phyloP scores from a whole-genome alignment of 2,329 filamentous ascomycete genomes.

The Epichloe coenophiala region DNA sequence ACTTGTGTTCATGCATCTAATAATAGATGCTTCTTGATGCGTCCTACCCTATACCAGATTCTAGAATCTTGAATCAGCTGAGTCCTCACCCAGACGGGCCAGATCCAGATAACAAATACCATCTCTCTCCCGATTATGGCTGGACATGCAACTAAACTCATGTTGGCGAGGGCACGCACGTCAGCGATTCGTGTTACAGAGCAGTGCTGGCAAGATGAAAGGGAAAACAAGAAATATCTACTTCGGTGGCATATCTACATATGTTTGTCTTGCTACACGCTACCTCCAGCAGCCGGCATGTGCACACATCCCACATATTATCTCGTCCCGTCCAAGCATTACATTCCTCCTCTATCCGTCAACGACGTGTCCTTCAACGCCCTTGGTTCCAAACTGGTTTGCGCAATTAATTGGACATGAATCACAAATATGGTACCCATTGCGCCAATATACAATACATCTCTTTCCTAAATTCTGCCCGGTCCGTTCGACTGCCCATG shows the following conservation, averaged over 20 bases:
- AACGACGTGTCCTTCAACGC: background rate
- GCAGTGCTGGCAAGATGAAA: background rate
- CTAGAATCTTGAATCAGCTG: too few relatives aligned
- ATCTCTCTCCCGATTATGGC: too few relatives aligned
- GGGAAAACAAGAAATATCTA: background rate
- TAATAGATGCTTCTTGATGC: too few relatives aligned
- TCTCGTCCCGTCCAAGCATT: background rate
- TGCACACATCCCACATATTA: background rate
- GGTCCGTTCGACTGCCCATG: background rate
- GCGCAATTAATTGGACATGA: background rate
- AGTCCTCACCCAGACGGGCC: too few relatives aligned
- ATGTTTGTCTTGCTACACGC: constrained; percentile 1
- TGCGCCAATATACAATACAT: background rate
- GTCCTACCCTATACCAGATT: too few relatives aligned
- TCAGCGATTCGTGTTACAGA: background rate
- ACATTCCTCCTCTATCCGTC: background rate
- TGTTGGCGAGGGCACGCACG: too few relatives aligned
- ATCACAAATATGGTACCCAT: background rate
- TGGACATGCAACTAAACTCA: too few relatives aligned
- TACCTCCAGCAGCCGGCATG: background rate
- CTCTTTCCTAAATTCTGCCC: background rate
- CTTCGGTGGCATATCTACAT: background rate
- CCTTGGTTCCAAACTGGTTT: background rate
- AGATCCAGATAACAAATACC: too few relatives aligned
- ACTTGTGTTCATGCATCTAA: too few relatives aligned